These are phyloP conservation scores for Saccharomycopsis javanensis DNA, from an alignment of 805 yeast genomes.

Conservation along the genomic window DNA sequence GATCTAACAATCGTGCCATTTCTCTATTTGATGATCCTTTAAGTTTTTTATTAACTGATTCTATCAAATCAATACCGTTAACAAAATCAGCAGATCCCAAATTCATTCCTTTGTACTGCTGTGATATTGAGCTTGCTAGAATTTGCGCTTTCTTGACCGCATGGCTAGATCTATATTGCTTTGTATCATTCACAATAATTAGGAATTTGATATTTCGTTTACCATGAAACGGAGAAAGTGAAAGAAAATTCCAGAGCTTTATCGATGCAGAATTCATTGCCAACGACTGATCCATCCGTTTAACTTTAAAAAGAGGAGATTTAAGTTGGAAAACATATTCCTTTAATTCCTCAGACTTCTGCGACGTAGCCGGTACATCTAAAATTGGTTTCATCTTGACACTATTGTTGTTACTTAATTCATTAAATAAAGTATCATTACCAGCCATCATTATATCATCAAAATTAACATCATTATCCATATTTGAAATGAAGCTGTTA, in stretches of 20 bases:
- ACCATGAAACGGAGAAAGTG: constrained; percentile 43
- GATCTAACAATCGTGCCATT: constrained; percentile 23
- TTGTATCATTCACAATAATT: constrained; percentile 29
- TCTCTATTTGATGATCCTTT: constrained; percentile 23
- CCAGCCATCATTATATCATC: constrained; percentile 7
- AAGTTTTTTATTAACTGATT: constrained; percentile 20
- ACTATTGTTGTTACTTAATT: not conserved
- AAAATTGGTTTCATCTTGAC: not conserved
- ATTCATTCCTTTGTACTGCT: constrained; percentile 38
- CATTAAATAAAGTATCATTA: not conserved
- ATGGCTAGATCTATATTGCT: constrained; percentile 21
- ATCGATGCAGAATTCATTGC: constrained; percentile 40
- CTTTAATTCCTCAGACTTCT: constrained; percentile 1
- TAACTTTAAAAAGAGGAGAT: constrained; percentile 29
- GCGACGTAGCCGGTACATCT: not conserved
- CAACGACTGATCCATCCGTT: constrained; percentile 30
- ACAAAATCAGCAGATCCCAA: constrained; percentile 31
- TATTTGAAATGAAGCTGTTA: constrained; percentile 2
- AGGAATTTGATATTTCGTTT: constrained; percentile 44
- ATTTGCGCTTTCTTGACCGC: constrained; percentile 24
- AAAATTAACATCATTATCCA: constrained; percentile 1
- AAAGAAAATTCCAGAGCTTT: constrained; percentile 47
- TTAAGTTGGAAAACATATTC: constrained; percentile 29
- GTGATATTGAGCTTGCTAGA: constrained; percentile 34
- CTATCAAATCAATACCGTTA: constrained; percentile 2